phyloP scores from a whole-genome alignment of 306 rosid species.

The Cucurbita pepo region DNA sequence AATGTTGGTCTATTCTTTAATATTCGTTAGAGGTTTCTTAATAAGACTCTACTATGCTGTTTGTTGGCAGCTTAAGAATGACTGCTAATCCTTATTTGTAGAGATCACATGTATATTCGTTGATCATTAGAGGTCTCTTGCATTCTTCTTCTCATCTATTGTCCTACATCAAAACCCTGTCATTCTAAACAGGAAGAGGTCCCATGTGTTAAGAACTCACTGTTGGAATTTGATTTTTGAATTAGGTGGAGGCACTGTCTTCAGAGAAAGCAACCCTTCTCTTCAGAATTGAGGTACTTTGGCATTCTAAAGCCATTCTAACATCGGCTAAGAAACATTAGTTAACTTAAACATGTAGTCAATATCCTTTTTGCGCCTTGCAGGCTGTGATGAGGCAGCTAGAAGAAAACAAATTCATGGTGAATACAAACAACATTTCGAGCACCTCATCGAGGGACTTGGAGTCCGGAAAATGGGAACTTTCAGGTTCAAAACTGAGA shows the following conservation, averaged over 20 bases:
- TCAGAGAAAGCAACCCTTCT: conserved; percentile 76
- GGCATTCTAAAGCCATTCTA: background rate
- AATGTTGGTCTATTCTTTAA: background rate
- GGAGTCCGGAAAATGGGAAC: conserved; percentile 56
- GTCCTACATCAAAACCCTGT: background rate
- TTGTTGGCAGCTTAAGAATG: background rate
- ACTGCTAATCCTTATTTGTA: background rate
- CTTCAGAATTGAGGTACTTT: conserved; percentile 76
- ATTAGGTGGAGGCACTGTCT: conserved; percentile 91
- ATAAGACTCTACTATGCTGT: background rate
- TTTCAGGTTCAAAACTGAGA: conserved; percentile 46
- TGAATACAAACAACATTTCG: conserved; percentile 16
- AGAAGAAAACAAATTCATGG: conserved; percentile 47
- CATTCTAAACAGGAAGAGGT: background rate
- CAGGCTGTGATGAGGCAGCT: conserved; percentile 67
- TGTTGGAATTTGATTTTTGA: conserved; percentile 1
- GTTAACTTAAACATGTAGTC: background rate
- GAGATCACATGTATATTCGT: background rate
- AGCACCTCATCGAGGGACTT: conserved; percentile 41
- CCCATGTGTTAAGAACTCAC: background rate
- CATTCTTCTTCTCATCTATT: background rate
- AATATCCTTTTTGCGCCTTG: background rate
- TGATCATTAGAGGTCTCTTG: background rate
- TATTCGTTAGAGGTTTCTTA: background rate
- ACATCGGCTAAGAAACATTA: background rate